A percentile compares a stretch with the other conserved stretches of the same genome.
phyloP scores from a whole-genome alignment of 2,329 filamentous ascomycete genomes.

The Fusarium sambucinum region DNA sequence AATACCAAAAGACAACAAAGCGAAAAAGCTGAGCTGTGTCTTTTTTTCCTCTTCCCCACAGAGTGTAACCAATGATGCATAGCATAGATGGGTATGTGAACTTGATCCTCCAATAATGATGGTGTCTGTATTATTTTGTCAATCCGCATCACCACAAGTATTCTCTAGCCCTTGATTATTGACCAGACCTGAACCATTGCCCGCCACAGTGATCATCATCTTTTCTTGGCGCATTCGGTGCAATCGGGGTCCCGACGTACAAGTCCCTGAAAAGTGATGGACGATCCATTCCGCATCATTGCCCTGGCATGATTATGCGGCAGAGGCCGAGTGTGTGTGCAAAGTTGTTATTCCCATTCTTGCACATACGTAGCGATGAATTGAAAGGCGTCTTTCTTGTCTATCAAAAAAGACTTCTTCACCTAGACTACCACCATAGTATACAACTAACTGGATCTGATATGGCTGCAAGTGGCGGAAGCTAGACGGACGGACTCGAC shows the following conservation, averaged over 20 bases:
- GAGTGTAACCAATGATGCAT: constrained; percentile 30
- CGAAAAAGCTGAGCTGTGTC: neutral
- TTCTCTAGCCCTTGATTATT: neutral
- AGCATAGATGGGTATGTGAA: neutral
- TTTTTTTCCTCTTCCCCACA: constrained; percentile 11
- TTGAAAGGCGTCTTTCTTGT: constrained; percentile 15
- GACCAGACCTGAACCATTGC: neutral
- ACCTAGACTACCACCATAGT: neutral
- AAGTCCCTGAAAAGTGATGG: constrained; percentile 30
- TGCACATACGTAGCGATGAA: neutral
- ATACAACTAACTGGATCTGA: neutral
- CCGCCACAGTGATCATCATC: constrained; percentile 40
- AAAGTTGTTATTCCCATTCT: neutral
- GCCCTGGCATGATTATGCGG: constrained; percentile 11
- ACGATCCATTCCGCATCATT: constrained; percentile 37
- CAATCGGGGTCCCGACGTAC: constrained; percentile 16
- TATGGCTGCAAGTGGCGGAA: constrained; percentile 25
- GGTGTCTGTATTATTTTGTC: constrained; percentile 29
- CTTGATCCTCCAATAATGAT: constrained; percentile 6
- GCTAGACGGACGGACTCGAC: constrained; percentile 26
- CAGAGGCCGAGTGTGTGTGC: constrained; percentile 5
- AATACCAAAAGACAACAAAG: constrained; percentile 12
- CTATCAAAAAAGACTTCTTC: neutral
- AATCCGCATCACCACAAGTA: neutral
- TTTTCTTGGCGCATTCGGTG: constrained; percentile 32